These are phyloP conservation scores for Lepidium sativum DNA, from an alignment of 345 rosid genomes.

Conservation along the genomic window DNA sequence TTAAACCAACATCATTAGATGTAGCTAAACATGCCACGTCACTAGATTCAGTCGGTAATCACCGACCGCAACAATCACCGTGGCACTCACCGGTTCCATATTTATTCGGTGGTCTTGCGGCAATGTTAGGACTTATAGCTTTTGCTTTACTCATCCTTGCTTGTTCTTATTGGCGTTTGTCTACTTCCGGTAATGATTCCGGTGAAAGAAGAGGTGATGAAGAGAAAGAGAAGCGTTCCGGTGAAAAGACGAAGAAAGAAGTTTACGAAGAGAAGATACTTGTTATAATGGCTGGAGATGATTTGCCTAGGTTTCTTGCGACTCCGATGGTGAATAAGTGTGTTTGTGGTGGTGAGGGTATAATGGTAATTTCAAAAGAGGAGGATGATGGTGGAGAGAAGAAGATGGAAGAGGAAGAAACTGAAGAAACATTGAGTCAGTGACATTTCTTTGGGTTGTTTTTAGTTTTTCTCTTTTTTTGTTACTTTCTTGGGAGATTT, in stretches of 20 bases:
- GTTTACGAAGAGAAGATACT: slow-evolving; percentile 47
- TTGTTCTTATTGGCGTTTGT: slow-evolving; percentile 59
- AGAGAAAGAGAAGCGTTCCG: slow-evolving; percentile 25
- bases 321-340: slow-evolving; percentile 39
- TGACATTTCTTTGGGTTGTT: neutral
- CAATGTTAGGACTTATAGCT: slow-evolving; percentile 66
- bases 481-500: neutral
- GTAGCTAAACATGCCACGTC: slow-evolving; percentile 12
- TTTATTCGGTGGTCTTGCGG: slow-evolving; percentile 65
- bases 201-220: slow-evolving; percentile 25
- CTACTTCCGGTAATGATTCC: slow-evolving; percentile 24
- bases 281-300: slow-evolving; percentile 72
- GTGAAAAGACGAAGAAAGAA: slow-evolving; percentile 1
- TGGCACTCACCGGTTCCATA: slow-evolving; percentile 83
- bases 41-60: neutral
- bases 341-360: slow-evolving; percentile 25
- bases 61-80: slow-evolving; percentile 33
- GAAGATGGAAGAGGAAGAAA: slow-evolving; percentile 18
- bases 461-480: neutral
- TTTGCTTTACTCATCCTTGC: slow-evolving; percentile 61
- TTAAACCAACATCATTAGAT: slow-evolving; percentile 13
- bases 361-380: neutral
- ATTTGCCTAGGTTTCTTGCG: slow-evolving; percentile 57
- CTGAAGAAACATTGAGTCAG: slow-evolving; percentile 19
- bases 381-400: neutral